Percentiles rank a stretch among this genome's conserved stretches.
Evolutionary conservation across 129 eudicot species (phyloP).

Genomic region (Saposhnikovia divaricata): DNA sequence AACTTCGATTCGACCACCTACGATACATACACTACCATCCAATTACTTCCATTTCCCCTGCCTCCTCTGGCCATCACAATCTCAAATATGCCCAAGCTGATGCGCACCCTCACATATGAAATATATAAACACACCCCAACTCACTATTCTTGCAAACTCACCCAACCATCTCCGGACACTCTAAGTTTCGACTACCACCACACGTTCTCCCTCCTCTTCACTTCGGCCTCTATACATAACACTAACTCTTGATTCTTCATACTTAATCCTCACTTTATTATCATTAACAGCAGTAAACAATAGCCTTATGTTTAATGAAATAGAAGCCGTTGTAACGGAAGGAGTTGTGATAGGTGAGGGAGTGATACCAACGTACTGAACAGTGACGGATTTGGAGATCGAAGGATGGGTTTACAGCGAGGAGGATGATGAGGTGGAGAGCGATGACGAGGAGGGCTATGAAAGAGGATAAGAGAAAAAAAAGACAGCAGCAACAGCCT

Average conservation of each 20-base stretch:
- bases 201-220: too few relatives aligned
- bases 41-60: too few relatives aligned
- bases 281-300: constrained; percentile 57
- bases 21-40: too few relatives aligned
- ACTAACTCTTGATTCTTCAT: constrained; percentile 59
- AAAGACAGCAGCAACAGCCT: constrained; percentile 96
- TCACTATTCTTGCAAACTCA: too few relatives aligned
- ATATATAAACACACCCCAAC: too few relatives aligned
- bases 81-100: too few relatives aligned
- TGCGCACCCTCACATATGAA: too few relatives aligned
- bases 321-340: constrained; percentile 43
- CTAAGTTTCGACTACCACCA: too few relatives aligned
- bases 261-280: constrained; percentile 75
- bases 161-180: too few relatives aligned
- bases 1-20: too few relatives aligned
- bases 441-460: constrained; percentile 72
- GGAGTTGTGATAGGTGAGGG: constrained; percentile 20
- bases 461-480: constrained; percentile 87
- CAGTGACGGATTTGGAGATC: constrained; percentile 71
- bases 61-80: too few relatives aligned
- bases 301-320: constrained; percentile 47
- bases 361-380: constrained; percentile 50
- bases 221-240: constrained; percentile 83
- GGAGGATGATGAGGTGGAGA: constrained; percentile 59
- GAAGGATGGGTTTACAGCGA: constrained; percentile 77